Conservation (phyloP, 2,329 filamentous ascomycete genomes). For the Colletotrichum sansevieriae region DNA sequence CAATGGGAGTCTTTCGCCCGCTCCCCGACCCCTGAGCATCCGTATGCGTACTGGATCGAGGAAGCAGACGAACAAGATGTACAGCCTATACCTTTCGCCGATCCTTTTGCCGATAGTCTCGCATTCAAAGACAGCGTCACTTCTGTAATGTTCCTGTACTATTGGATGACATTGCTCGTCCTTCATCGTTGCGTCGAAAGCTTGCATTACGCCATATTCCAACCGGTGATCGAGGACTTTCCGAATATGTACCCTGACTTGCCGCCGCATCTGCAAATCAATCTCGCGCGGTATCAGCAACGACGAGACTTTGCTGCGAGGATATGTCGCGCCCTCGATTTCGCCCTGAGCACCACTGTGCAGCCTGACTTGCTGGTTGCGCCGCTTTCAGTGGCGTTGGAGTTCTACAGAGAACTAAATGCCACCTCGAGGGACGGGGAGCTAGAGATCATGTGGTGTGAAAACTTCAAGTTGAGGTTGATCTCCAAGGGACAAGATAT, state of each 20-base stretch:
- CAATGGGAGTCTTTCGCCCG: constrained; percentile 59
- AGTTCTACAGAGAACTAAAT: constrained; percentile 58
- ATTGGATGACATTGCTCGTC: constrained; percentile 65
- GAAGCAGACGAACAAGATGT: constrained; percentile 48
- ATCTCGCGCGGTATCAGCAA: constrained; percentile 59
- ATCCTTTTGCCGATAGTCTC: constrained; percentile 61
- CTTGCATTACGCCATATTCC: constrained; percentile 59
- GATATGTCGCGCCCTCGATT: constrained; percentile 66
- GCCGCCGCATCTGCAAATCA: constrained; percentile 54
- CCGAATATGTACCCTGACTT: constrained; percentile 55
- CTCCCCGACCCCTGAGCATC: constrained; percentile 46
- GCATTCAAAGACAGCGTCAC: constrained; percentile 59
- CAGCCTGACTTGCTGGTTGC: constrained; percentile 62
- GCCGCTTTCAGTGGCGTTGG: constrained; percentile 58
- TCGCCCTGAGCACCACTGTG: constrained; percentile 55
- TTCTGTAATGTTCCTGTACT: constrained; percentile 64
- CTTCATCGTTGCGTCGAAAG: constrained; percentile 63
- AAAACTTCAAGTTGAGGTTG: constrained; percentile 57
- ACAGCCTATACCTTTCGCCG: constrained; percentile 58
- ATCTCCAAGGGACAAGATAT: constrained; percentile 57
- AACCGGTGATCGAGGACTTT: constrained; percentile 58
- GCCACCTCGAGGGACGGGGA: constrained; percentile 55
- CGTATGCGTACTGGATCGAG: constrained; percentile 57
- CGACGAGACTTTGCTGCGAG: constrained; percentile 60
- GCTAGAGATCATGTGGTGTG: constrained; percentile 63